Percentiles rank a stretch among this genome's conserved stretches.
Conservation (phyloP, 1,284 basidiomycete genomes). For the Cutaneotrichosporon sp. region DNA sequence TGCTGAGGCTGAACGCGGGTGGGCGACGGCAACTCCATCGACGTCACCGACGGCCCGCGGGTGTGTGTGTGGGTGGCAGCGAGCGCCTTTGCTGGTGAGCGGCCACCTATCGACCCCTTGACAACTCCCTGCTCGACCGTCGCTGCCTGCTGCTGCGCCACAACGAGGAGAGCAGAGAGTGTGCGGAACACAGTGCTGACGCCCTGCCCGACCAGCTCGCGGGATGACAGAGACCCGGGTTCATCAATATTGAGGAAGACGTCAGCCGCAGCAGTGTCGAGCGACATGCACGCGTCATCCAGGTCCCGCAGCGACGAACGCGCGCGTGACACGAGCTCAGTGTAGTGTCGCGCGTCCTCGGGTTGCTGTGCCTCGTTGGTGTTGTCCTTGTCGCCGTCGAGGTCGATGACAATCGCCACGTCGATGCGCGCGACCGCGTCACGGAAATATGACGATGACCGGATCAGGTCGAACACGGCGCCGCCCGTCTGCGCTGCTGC, state of each 20-base stretch:
- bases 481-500: slow-evolving; percentile 2
- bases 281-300: slow-evolving; percentile 29
- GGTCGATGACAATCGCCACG: slow-evolving; percentile 48
- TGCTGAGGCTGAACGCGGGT: slow-evolving; percentile 12
- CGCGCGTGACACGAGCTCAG: slow-evolving; percentile 41
- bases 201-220: slow-evolving; percentile 19
- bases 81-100: slow-evolving; percentile 24
- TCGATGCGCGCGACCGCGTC: slow-evolving; percentile 37
- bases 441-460: slow-evolving; percentile 27
- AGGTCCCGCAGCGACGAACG: slow-evolving; percentile 38
- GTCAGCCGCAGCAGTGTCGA: slow-evolving; percentile 25
- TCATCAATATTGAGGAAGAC: slow-evolving; percentile 22
- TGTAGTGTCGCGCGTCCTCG: slow-evolving; percentile 37
- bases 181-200: slow-evolving; percentile 30
- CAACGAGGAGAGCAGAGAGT: slow-evolving; percentile 33
- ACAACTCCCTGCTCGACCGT: slow-evolving; percentile 34
- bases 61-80: slow-evolving; percentile 11
- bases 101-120: slow-evolving; percentile 32
- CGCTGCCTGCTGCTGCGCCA: slow-evolving; percentile 37
- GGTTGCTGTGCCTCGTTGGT: slow-evolving; percentile 16
- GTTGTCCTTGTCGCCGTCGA: slow-evolving; percentile 43
- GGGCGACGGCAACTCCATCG: slow-evolving; percentile 12
- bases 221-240: slow-evolving; percentile 5
- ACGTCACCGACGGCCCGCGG: slow-evolving; percentile 8
- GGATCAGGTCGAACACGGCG: slow-evolving; percentile 29